Evolutionary conservation across 208 protist species (phyloP).

Genomic region (Jaenimonas drosophilae): DNA sequence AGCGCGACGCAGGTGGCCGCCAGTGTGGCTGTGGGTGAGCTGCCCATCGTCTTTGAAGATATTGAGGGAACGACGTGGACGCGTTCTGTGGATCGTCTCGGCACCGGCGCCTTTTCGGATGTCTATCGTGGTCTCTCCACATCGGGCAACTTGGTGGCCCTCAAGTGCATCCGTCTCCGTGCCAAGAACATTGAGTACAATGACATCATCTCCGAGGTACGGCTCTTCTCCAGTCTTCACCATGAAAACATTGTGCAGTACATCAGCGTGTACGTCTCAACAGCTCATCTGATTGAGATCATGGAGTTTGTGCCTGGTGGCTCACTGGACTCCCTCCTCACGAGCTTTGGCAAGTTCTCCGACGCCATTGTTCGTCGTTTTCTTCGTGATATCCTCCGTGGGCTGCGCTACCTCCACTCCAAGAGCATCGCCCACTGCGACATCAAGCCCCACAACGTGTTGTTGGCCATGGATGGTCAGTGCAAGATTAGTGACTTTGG

Average conservation of each 20-base stretch:
- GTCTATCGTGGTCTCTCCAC: conserved; percentile 60
- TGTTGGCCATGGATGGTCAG: conserved; percentile 71
- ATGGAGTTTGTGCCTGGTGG: conserved; percentile 82
- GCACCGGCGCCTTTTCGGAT: conserved; percentile 38
- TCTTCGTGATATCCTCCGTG: conserved; percentile 48
- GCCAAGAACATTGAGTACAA: conserved; percentile 35
- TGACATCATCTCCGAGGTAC: conserved; percentile 48
- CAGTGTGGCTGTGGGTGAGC: conserved; percentile 14
- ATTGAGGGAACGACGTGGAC: conserved; percentile 46
- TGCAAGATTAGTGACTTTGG: conserved; percentile 85
- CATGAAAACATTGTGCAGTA: conserved; percentile 84
- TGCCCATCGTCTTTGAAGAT: conserved; percentile 50
- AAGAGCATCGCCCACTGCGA: conserved; percentile 71
- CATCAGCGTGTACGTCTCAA: conserved; percentile 41
- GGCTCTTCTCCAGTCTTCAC: conserved; percentile 38
- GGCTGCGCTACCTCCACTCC: conserved; percentile 67
- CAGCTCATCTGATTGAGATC: conserved; percentile 47
- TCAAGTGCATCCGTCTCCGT: conserved; percentile 62
- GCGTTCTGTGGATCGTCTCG: conserved; percentile 35
- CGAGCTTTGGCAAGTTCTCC: conserved; percentile 39
- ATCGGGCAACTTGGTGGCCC: conserved; percentile 48
- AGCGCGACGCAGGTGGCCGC: background rate
- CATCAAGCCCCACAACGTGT: conserved; percentile 80
- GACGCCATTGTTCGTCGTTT: conserved; percentile 37
- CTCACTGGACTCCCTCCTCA: conserved; percentile 52